Percentiles rank a stretch among this genome's conserved stretches.
These are phyloP conservation scores for Orbilia javanica DNA, from an alignment of 2,329 filamentous ascomycete species.

Conservation along the genomic window DNA sequence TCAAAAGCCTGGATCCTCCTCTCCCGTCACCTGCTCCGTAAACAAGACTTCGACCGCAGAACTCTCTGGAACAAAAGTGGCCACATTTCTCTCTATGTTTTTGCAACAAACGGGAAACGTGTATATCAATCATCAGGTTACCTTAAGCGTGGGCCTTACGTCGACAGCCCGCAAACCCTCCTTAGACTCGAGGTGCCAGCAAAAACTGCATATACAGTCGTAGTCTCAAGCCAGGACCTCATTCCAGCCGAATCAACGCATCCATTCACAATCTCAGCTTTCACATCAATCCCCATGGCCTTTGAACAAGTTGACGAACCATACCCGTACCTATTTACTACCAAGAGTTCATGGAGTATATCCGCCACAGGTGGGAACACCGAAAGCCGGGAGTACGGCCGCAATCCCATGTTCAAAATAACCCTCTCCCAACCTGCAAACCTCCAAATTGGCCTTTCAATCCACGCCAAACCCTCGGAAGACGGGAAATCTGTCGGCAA, in stretches of 20 bases:
- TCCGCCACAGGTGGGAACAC: constrained; percentile 87
- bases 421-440: constrained; percentile 83
- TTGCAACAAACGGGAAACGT: constrained; percentile 76
- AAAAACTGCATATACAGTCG: constrained; percentile 71
- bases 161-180: constrained; percentile 92
- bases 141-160: constrained; percentile 82
- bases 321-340: constrained; percentile 72
- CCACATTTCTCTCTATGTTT: constrained; percentile 89
- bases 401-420: constrained; percentile 65
- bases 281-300: constrained; percentile 75
- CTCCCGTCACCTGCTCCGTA: constrained; percentile 79
- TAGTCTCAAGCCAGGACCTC: constrained; percentile 83
- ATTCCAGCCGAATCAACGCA: constrained; percentile 74
- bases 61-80: constrained; percentile 71
- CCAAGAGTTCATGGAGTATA: constrained; percentile 78
- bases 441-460: constrained; percentile 81
- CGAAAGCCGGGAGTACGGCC: constrained; percentile 57
- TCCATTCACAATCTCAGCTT: constrained; percentile 87
- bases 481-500: constrained; percentile 65
- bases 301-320: constrained; percentile 74
- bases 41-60: constrained; percentile 34
- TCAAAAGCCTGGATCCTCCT: constrained; percentile 85
- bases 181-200: constrained; percentile 73
- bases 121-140: constrained; percentile 81
- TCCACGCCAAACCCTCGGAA: constrained; percentile 66